Evolutionary conservation across 2,329 filamentous ascomycete genomes (phyloP).

Genomic region (Reticulascus tulasneorum): DNA sequence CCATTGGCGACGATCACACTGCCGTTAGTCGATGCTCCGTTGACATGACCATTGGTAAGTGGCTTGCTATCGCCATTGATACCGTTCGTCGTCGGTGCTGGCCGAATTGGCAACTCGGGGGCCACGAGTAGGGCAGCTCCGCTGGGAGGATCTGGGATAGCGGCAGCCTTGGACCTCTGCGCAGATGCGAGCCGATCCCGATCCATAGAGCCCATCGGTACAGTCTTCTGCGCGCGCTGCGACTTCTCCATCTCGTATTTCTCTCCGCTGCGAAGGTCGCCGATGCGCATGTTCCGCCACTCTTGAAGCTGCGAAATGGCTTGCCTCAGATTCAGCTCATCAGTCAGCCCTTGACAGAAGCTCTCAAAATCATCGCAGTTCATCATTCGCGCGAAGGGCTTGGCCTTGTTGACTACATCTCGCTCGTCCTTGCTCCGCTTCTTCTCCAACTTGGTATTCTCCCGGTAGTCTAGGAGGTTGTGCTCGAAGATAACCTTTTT

Average conservation of each 20-base stretch:
- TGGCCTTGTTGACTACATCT: conserved; percentile 86
- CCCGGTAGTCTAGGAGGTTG: conserved; percentile 85
- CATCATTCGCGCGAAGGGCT: conserved; percentile 97
- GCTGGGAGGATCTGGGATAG: conserved; percentile 62
- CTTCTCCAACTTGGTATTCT: conserved; percentile 87
- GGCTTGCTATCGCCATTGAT: conserved; percentile 44
- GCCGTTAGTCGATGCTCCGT: conserved; percentile 40
- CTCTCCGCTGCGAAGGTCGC: conserved; percentile 79
- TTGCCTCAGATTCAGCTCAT: conserved; percentile 86
- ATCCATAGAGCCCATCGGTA: conserved; percentile 78
- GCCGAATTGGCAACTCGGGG: conserved; percentile 68
- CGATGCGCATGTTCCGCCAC: conserved; percentile 82
- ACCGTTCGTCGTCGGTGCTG: conserved; percentile 28
- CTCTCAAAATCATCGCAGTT: conserved; percentile 85
- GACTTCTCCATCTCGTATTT: conserved; percentile 91
- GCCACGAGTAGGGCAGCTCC: conserved; percentile 74
- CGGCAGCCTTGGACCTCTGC: conserved; percentile 65
- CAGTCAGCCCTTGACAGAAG: conserved; percentile 78
- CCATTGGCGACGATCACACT: conserved; percentile 34
- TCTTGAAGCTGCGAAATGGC: conserved; percentile 90
- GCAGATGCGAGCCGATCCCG: conserved; percentile 70
- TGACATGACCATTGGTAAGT: conserved; percentile 50
- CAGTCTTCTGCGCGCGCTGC: conserved; percentile 62
- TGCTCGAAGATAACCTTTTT: conserved; percentile 98
- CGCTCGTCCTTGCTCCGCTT: conserved; percentile 93